These are phyloP conservation scores for Botrytis byssoidea DNA, from an alignment of 2,329 filamentous ascomycete genomes.

Conservation along the genomic window DNA sequence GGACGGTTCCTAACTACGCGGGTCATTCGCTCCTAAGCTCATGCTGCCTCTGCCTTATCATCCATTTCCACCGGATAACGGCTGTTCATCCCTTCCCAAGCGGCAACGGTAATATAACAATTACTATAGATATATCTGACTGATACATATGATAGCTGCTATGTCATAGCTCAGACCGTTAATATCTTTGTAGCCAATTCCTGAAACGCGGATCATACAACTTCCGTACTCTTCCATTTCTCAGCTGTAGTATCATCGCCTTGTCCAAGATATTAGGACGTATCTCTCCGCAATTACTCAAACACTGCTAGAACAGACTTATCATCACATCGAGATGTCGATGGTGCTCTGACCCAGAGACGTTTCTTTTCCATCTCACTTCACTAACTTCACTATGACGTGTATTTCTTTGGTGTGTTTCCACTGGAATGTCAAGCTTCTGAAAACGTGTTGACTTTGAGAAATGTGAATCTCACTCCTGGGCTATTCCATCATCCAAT, in stretches of 20 bases:
- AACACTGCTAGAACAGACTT: background rate
- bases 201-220: conserved; percentile 20
- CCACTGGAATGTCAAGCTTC: background rate
- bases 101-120: background rate
- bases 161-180: conserved; percentile 10
- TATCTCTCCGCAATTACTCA: background rate
- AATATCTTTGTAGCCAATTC: background rate
- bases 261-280: background rate
- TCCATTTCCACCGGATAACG: background rate
- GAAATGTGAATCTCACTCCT: conserved; percentile 22
- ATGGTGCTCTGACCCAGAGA: conserved; percentile 4
- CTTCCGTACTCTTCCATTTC: background rate
- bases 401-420: background rate
- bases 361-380: background rate
- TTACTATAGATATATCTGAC: background rate
- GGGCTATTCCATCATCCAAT: conserved; percentile 29
- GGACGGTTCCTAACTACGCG: background rate
- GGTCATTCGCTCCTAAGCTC: background rate
- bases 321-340: background rate
- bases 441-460: conserved; percentile 27
- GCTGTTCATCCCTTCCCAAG: background rate
- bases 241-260: background rate
- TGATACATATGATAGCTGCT: background rate
- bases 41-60: background rate
- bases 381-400: conserved; percentile 3